Evolutionary conservation across 2,329 filamentous ascomycete species (phyloP).

Genomic region (Trichoderma harzianum): DNA sequence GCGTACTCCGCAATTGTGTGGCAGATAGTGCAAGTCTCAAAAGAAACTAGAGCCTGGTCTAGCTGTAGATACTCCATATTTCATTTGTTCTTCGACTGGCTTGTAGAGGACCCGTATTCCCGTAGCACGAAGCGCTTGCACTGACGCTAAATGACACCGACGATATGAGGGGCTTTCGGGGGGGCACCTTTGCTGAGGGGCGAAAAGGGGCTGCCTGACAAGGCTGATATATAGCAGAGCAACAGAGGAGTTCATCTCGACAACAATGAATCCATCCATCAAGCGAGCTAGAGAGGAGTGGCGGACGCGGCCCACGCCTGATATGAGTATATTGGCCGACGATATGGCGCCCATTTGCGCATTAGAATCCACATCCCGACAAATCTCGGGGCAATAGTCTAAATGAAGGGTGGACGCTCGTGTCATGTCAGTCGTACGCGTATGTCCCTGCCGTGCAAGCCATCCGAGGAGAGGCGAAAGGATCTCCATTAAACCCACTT

Average conservation of each 20-base stretch:
- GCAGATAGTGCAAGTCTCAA: neutral
- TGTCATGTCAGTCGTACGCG: slow-evolving; percentile 10
- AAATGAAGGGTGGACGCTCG: neutral
- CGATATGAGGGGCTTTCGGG: neutral
- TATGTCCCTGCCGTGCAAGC: neutral
- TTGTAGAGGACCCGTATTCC: neutral
- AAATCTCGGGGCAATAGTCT: neutral
- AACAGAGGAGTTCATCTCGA: slow-evolving; percentile 1
- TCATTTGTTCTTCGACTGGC: neutral
- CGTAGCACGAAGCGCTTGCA: neutral
- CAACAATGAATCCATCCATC: neutral
- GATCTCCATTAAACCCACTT: neutral
- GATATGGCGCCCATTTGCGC: neutral
- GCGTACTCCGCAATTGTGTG: neutral
- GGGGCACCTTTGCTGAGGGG: slow-evolving; percentile 8
- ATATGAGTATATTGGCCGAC: neutral
- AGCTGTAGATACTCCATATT: neutral
- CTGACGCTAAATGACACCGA: neutral
- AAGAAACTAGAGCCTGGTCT: neutral
- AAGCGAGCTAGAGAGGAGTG: neutral
- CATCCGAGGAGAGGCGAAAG: neutral
- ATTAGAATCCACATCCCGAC: neutral
- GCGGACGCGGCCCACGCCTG: neutral
- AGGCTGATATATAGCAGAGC: slow-evolving; percentile 11
- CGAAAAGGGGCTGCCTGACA: slow-evolving; percentile 13